Evolutionary conservation across 441 rosid genomes (phyloP), one percentile per base, ranked within the genome.

Genomic region (Flueggea neowawraea): DNA sequence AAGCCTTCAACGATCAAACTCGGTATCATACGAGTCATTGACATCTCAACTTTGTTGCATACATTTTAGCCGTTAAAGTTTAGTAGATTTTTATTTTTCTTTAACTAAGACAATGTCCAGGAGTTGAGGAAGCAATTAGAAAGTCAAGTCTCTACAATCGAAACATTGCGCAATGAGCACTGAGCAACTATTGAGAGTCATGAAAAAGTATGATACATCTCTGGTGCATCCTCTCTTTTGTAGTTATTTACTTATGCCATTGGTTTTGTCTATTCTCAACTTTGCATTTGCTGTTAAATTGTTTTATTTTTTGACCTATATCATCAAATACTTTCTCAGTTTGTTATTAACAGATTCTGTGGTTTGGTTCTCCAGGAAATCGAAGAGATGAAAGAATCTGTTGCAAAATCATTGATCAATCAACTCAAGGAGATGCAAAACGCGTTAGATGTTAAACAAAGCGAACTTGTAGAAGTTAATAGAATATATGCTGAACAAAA

Each of bases 81-180:
- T 53, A 31, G 48, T 44, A 31, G 16, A 54, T 53, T 49, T 10
- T 13, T 60, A 33, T 22, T 16, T 36, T 9, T 39, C 58, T 52
- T 43, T 22, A 2, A 57, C 51, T 53, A 22, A 44, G 67, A 63
- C 57, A 61, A 15, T 59, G 12, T 75, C 70, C 82, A 95, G 97
- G 99, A 91, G 64, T 69, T 95, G 64, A 89, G 97, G 81, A 85
- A 85, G 82, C 97, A 91, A 66, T 75, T 91, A 74, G 99, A 95
- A 85, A 76, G 79, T 56, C 97, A 86, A 61, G 97, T 89, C 63
- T 72, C 78, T 77, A 73, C 74, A 56, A 80, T 91, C 62, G 94
- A 95, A 73, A 73, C 80, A 59, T 73, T 89, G 69, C 84, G 58
- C 64, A 84, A 64, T 55, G 84, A 91, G 74, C 84, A 81, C 63